Conservation (phyloP, 2,329 filamentous ascomycete species). For the Gremmenia infestans region DNA sequence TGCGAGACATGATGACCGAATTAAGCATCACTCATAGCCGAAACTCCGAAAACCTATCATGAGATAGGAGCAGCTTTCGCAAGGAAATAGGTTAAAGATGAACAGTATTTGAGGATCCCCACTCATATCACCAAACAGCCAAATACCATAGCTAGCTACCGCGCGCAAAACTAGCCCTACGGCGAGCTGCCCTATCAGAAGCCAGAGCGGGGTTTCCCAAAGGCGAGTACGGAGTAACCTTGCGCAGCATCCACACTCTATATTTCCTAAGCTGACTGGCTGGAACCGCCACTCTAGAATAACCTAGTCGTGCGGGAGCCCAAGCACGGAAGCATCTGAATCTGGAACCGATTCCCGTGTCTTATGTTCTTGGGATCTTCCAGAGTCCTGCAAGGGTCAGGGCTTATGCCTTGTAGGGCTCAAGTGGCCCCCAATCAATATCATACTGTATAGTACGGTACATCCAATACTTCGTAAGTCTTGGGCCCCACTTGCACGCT, state of each 20-base stretch:
- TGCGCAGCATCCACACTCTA: not conserved
- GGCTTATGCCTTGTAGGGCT: slow-evolving; percentile 1
- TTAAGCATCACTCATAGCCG: not conserved
- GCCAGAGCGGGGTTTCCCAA: not conserved
- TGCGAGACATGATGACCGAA: not conserved
- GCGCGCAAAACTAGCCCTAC: not conserved
- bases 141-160: not conserved
- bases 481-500: not conserved
- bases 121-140: not conserved
- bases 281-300: not conserved
- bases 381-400: not conserved
- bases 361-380: slow-evolving; percentile 7
- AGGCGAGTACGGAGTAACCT: not conserved
- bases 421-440: not conserved
- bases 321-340: not conserved
- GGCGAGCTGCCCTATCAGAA: not conserved
- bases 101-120: not conserved
- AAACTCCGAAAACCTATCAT: not conserved
- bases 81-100: not conserved
- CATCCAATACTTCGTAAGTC: not conserved
- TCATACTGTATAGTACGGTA: not conserved
- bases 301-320: not conserved
- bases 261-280: not conserved
- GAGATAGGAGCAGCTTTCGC: not conserved
- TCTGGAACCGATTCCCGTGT: not conserved